Conservation (phyloP, 2,329 filamentous ascomycete genomes). For the Cadophora luteo-olivacea region DNA sequence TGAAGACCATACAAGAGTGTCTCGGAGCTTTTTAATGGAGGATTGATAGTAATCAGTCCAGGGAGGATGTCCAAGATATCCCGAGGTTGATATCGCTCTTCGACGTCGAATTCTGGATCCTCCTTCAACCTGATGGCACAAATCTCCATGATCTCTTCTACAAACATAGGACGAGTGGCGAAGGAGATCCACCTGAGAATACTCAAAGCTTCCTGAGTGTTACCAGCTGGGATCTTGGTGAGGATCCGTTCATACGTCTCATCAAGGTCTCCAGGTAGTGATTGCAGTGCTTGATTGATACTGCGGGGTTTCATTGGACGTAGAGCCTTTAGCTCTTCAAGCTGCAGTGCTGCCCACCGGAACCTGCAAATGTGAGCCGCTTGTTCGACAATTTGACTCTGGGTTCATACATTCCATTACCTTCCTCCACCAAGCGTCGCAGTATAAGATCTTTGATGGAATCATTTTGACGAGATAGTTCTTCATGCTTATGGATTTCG, state of each 20-base stretch:
- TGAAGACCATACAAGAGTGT: background rate
- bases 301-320: conserved; percentile 1
- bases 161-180: background rate
- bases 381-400: background rate
- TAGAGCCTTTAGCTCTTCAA: conserved; percentile 2
- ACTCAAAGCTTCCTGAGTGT: background rate
- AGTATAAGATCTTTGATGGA: background rate
- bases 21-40: background rate
- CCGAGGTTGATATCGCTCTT: background rate
- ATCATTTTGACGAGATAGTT: background rate
- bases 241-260: background rate
- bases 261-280: background rate
- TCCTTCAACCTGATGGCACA: background rate
- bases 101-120: background rate
- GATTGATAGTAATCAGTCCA: background rate
- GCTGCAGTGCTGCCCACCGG: background rate
- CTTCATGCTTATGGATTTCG: background rate
- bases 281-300: background rate
- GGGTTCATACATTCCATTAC: background rate
- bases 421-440: background rate
- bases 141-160: background rate
- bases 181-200: conserved; percentile 1
- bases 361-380: background rate
- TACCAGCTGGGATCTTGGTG: background rate
- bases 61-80: background rate